A percentile compares a stretch with the other conserved stretches of the same genome.
These are phyloP conservation scores for Neostapfia colusana DNA, from an alignment of 176 grass and related monocot genomes.

Conservation along the genomic window DNA sequence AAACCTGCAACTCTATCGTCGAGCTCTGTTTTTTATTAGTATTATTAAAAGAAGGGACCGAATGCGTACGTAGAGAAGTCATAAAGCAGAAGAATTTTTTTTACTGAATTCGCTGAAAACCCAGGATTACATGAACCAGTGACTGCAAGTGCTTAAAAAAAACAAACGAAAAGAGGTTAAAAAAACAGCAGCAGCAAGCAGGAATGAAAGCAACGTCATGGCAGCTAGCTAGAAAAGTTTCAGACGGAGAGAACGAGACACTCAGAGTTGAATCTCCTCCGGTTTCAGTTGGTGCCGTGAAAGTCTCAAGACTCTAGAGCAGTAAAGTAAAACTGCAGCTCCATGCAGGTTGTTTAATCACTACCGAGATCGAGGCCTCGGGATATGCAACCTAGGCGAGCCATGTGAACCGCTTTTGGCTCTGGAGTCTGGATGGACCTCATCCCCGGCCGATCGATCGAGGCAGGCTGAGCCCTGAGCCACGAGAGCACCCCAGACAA, in stretches of 20 bases:
- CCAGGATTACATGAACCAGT: not conserved
- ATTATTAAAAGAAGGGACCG: not conserved
- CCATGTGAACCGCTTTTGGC: conserved; percentile 7
- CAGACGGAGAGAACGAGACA: too few species aligned
- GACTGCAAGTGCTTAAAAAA: not conserved
- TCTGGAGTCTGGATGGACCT: too few species aligned
- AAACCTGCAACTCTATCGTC: conserved; percentile 1
- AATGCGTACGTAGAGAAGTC: not conserved
- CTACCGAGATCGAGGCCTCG: conserved; percentile 1
- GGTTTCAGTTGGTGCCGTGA: not conserved
- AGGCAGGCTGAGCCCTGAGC: not conserved
- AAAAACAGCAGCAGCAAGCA: not conserved
- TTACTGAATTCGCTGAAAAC: not conserved
- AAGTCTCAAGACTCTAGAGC: not conserved
- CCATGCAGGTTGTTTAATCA: not conserved
- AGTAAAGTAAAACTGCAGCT: not conserved
- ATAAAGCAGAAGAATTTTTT: not conserved
- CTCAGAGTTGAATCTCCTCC: not conserved
- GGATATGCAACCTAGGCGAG: conserved; percentile 14
- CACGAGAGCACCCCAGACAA: conserved; percentile 41
- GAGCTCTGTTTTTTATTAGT: not conserved
- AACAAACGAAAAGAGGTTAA: not conserved
- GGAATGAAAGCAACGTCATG: not conserved
- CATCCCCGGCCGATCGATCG: conserved; percentile 24
- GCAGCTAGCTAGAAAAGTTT: not conserved